A percentile compares a stretch with the other conserved stretches of the same genome.
These are phyloP conservation scores for Trifolium dubium DNA, from an alignment of 306 rosid genomes.

Conservation along the genomic window DNA sequence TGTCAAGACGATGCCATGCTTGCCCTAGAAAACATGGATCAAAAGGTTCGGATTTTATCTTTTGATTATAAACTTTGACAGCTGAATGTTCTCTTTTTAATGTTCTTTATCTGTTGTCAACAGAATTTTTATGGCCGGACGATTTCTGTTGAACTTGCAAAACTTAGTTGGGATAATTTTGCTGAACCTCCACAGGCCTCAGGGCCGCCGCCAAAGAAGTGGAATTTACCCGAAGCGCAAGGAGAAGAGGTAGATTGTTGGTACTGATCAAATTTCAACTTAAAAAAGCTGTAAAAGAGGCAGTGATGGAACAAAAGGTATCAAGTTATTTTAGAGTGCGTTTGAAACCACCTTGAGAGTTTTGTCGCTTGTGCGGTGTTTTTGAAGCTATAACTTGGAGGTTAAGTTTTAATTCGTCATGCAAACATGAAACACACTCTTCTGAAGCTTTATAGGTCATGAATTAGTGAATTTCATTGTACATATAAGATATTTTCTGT, in stretches of 20 bases:
- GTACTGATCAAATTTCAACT: conserved; percentile 62
- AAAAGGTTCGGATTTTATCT: conserved; percentile 59
- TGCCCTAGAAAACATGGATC: conserved; percentile 89
- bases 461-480: background rate
- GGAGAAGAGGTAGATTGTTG: conserved; percentile 86
- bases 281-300: conserved; percentile 22
- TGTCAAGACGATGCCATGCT: conserved; percentile 79
- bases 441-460: background rate
- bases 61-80: conserved; percentile 9
- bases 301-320: conserved; percentile 28
- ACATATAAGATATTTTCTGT: background rate
- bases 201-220: conserved; percentile 81
- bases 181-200: conserved; percentile 55
- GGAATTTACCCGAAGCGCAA: conserved; percentile 48
- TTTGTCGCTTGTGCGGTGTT: background rate
- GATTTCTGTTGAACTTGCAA: conserved; percentile 74
- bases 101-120: conserved; percentile 17
- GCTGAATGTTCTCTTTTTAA: conserved; percentile 6
- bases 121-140: conserved; percentile 71
- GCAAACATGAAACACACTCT: background rate
- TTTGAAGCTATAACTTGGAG: conserved; percentile 5
- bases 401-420: background rate
- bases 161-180: conserved; percentile 56
- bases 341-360: background rate
- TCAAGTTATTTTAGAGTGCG: background rate